A percentile compares a stretch with the other conserved stretches of the same genome.
phyloP scores from a whole-genome alignment of 2,329 filamentous ascomycete genomes.

The Tolypocladium ophioglossoides region DNA sequence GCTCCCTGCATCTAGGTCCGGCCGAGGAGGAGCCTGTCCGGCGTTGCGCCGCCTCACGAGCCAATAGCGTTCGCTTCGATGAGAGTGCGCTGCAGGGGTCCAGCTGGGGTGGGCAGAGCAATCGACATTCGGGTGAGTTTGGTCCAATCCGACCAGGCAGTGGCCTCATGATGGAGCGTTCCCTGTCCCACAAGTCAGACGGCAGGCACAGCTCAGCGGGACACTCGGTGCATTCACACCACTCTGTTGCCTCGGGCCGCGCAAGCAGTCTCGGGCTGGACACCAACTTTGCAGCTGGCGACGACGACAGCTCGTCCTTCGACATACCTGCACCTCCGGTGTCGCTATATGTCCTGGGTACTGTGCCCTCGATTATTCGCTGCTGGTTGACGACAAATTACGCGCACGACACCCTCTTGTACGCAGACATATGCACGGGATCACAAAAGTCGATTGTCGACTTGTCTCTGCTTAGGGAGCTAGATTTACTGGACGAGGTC shows the following conservation, averaged over 20 bases:
- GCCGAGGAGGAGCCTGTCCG: conserved; percentile 78
- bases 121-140: conserved; percentile 75
- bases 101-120: conserved; percentile 68
- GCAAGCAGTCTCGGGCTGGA: conserved; percentile 85
- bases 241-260: conserved; percentile 65
- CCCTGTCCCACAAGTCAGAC: conserved; percentile 90
- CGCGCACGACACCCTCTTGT: conserved; percentile 78
- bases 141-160: conserved; percentile 67
- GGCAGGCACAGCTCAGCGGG: conserved; percentile 90
- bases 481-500: conserved; percentile 59
- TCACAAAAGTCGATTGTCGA: conserved; percentile 83
- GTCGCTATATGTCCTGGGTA: conserved; percentile 74
- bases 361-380: conserved; percentile 86
- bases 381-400: conserved; percentile 92
- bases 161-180: conserved; percentile 81
- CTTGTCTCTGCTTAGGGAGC: conserved; percentile 59
- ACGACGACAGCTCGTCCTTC: conserved; percentile 57
- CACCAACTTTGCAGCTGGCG: conserved; percentile 50
- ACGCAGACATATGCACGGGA: conserved; percentile 85
- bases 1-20: conserved; percentile 68
- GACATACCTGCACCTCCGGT: conserved; percentile 69
- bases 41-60: conserved; percentile 77
- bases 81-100: conserved; percentile 86
- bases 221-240: conserved; percentile 58
- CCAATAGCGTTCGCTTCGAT: conserved; percentile 95